Evolutionary conservation across 2,329 filamentous ascomycete species (phyloP).

Genomic region (Endocalyx cinctus): DNA sequence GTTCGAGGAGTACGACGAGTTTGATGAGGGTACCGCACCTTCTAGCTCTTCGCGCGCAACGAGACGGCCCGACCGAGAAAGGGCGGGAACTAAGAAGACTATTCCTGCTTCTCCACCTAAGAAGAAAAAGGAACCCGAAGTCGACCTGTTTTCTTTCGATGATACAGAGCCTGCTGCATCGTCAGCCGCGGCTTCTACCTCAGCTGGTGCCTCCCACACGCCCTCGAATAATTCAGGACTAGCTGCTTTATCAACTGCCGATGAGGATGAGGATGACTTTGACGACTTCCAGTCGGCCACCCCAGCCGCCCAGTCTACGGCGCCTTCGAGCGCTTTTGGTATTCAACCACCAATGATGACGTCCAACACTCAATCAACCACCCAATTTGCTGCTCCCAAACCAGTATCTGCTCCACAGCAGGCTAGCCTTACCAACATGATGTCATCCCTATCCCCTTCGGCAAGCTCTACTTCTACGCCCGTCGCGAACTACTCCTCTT

Average conservation of each 20-base stretch:
- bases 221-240: constrained; percentile 43
- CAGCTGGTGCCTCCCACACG: constrained; percentile 32
- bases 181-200: constrained; percentile 31
- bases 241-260: constrained; percentile 39
- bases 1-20: constrained; percentile 97
- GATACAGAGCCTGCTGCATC: constrained; percentile 56
- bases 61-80: constrained; percentile 41
- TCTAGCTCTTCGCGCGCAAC: constrained; percentile 49
- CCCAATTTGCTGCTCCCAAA: constrained; percentile 76
- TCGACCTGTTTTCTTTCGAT: constrained; percentile 90
- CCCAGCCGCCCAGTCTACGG: constrained; percentile 43
- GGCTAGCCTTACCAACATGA: constrained; percentile 74
- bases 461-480: constrained; percentile 52
- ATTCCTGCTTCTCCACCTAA: constrained; percentile 51
- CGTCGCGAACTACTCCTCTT: constrained; percentile 61
- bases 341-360: constrained; percentile 45
- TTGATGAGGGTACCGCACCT: constrained; percentile 67
- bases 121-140: constrained; percentile 83
- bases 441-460: constrained; percentile 76
- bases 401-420: constrained; percentile 80
- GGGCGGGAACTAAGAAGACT: constrained; percentile 51
- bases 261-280: constrained; percentile 81
- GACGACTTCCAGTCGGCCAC: constrained; percentile 94
- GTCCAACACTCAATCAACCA: constrained; percentile 48
- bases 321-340: constrained; percentile 39